Percentiles rank a stretch among this genome's conserved stretches.
Conservation (phyloP, 768 basidiomycete species). For the Calocybe indica region DNA sequence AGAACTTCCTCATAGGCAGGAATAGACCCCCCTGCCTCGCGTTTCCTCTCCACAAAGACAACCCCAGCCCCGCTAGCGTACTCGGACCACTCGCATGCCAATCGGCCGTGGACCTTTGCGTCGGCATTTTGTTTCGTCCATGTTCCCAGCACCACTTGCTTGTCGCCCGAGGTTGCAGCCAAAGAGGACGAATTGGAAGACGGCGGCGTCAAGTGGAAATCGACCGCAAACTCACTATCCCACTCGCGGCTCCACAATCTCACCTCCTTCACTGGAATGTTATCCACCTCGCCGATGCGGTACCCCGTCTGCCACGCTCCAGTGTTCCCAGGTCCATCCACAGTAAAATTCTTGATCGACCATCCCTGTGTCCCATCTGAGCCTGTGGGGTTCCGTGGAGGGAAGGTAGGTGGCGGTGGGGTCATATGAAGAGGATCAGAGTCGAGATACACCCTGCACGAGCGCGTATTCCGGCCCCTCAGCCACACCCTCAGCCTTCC, state of each 20-base stretch:
- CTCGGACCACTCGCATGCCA: constrained; percentile 54
- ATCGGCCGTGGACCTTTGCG: constrained; percentile 23
- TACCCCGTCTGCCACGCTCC: too few species aligned
- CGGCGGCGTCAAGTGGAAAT: constrained; percentile 3
- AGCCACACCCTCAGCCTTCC: constrained; percentile 14
- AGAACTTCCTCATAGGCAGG: constrained; percentile 50
- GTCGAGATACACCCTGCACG: constrained; percentile 55
- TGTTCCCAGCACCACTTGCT: background rate
- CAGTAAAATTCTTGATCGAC: too few species aligned
- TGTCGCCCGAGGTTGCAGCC: constrained; percentile 11
- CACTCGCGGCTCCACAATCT: constrained; percentile 50
- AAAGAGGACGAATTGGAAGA: constrained; percentile 23
- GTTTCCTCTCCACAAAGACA: constrained; percentile 9
- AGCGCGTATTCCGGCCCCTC: constrained; percentile 46
- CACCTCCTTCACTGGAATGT: constrained; percentile 11
- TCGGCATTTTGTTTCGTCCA: too few species aligned
- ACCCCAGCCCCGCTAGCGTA: constrained; percentile 39
- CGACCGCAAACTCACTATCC: constrained; percentile 39
- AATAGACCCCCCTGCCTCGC: constrained; percentile 26
- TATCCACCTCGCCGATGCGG: too few species aligned
- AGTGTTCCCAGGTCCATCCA: too few species aligned
- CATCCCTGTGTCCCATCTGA: too few species aligned
- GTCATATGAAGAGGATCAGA: too few species aligned
- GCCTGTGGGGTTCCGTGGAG: too few species aligned
- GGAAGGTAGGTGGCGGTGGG: too few species aligned